phyloP scores from a whole-genome alignment of 2,329 filamentous ascomycete species.

The Nigrospora oryzae region DNA sequence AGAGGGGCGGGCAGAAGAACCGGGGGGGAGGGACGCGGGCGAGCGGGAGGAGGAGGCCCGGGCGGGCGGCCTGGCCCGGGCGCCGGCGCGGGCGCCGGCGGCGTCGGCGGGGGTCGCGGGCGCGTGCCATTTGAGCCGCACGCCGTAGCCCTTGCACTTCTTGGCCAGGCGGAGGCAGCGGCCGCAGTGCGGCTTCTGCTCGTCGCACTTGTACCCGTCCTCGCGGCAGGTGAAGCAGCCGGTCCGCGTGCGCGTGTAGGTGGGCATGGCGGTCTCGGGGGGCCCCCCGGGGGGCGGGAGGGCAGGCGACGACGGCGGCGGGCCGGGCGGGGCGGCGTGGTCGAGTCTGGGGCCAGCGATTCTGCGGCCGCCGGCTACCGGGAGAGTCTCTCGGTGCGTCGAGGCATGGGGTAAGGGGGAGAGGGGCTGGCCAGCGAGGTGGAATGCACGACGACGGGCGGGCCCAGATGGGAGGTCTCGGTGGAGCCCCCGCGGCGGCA shows the following conservation, averaged over 20 bases:
- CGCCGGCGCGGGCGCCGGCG: conserved; percentile 3
- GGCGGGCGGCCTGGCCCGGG: neutral
- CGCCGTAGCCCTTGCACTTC: conserved; percentile 20
- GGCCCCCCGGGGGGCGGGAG: too few species aligned
- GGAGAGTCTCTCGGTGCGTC: too few species aligned
- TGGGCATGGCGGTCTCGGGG: neutral
- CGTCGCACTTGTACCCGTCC: conserved; percentile 25
- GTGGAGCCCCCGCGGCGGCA: too few species aligned
- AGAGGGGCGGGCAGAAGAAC: neutral
- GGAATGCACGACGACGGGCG: too few species aligned
- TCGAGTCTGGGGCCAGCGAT: too few species aligned
- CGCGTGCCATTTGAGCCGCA: conserved; percentile 18
- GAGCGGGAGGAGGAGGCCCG: neutral
- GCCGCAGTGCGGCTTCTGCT: conserved; percentile 19
- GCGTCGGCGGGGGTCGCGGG: conserved; percentile 3
- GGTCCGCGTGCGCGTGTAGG: conserved; percentile 15
- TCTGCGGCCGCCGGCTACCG: too few species aligned
- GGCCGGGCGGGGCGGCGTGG: too few species aligned
- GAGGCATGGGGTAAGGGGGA: too few species aligned
- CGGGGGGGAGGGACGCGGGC: neutral
- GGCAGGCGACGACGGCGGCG: too few species aligned
- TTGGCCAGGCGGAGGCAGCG: conserved; percentile 20
- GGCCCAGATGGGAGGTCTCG: too few species aligned
- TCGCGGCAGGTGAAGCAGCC: conserved; percentile 19
- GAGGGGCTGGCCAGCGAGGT: too few species aligned